phyloP scores from a whole-genome alignment of 2,329 filamentous ascomycete species.

The Aureobasidium melanogenum region DNA sequence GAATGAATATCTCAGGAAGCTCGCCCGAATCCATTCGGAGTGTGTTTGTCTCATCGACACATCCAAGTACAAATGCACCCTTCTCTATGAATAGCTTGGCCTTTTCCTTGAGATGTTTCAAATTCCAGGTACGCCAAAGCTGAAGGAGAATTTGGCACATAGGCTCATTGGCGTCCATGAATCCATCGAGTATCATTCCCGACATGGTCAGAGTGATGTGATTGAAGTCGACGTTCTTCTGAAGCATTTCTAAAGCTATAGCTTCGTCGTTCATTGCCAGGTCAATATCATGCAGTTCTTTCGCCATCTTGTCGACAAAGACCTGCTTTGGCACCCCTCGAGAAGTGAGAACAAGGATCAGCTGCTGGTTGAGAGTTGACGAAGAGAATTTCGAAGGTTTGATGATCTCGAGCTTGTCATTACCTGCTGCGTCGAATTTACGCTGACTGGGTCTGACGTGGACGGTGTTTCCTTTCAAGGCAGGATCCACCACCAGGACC shows the following conservation, averaged over 20 bases:
- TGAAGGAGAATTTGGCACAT: conserved; percentile 72
- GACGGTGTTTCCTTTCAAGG: conserved; percentile 50
- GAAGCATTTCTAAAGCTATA: conserved; percentile 59
- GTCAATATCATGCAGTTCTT: conserved; percentile 61
- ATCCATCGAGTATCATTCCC: conserved; percentile 68
- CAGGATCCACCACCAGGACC: conserved; percentile 65
- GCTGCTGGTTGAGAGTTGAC: conserved; percentile 80
- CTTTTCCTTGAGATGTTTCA: conserved; percentile 88
- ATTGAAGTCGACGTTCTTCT: conserved; percentile 75
- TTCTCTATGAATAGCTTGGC: conserved; percentile 73
- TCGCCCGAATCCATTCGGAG: conserved; percentile 45
- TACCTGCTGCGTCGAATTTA: conserved; percentile 68
- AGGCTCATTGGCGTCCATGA: conserved; percentile 65
- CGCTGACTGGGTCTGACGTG: conserved; percentile 76
- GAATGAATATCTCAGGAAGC: conserved; percentile 82
- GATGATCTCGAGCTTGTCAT: conserved; percentile 69
- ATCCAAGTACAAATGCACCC: conserved; percentile 81
- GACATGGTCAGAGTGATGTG: conserved; percentile 67
- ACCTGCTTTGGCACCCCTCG: conserved; percentile 61
- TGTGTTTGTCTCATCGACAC: conserved; percentile 72
- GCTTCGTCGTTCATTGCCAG: conserved; percentile 57
- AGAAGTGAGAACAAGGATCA: conserved; percentile 73
- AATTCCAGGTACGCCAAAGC: conserved; percentile 81
- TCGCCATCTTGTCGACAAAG: conserved; percentile 59
- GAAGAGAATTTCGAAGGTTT: conserved; percentile 66